Evolutionary conservation across 345 rosid species (phyloP), one percentile per base, ranked within the genome.

Genomic region (Orychophragmus violaceus): DNA sequence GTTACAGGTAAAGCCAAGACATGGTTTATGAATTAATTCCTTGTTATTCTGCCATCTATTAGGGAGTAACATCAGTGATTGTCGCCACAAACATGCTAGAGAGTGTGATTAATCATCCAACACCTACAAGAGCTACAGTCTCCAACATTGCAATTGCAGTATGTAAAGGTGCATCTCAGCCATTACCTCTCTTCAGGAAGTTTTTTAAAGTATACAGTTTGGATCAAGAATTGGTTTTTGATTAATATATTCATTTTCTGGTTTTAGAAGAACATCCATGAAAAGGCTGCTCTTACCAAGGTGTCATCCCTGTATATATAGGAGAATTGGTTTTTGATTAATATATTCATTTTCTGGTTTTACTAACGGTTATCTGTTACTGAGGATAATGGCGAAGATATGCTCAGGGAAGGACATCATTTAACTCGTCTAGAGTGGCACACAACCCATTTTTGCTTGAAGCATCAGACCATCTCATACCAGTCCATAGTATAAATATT

Each of bases 121-220:
- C 97, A 12, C 98, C 98, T 50, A 93, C 98, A 59, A 88, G 98
- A 79, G 98, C 98, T 17, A 97, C 90, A 85, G 98, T 93, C 65
- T 85, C 97, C 18, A 97, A 93, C 68, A 90, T 93, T 42, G 91
- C 98, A 46, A 87, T 93, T 70, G 97, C 98, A 61, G 98, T 93
- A 24, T 84, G 91, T 55, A 96, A 90, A 80, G 96, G 97, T 30
- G 36, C 87, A 80, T 48, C 76, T 90, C 61, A 90, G 96, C 74
- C 97, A 94, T 78, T 87, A 86, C 61, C 91, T 82, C 49, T 97
- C 98, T 28, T 52, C 41, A 45, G 50, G 3, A 54, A 42, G 8
- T 39, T 46, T 17, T 58, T 14, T 24, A n/a, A 41, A 51, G 33
- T 22, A 58, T 59, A 13, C 19, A 62, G 53, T 41, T 14, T 3